phyloP scores from a whole-genome alignment of 1,284 basidiomycete species.

The Salmacisia buchloeana region DNA sequence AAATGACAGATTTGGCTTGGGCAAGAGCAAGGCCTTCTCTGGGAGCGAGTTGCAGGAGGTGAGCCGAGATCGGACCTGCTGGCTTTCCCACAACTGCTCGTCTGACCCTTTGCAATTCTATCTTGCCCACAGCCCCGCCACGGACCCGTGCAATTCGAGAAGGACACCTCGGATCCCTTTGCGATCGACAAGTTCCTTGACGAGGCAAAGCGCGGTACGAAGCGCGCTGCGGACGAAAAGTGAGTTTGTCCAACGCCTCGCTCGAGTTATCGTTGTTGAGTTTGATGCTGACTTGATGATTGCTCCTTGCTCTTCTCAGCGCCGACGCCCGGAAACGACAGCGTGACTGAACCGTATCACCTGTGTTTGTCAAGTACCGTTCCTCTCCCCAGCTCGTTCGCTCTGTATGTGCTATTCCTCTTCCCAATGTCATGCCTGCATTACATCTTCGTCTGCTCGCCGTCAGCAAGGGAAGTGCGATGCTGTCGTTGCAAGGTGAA shows the following conservation, averaged over 20 bases:
- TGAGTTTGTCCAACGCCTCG: neutral
- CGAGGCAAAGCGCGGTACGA: slow-evolving; percentile 87
- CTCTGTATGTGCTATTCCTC: neutral
- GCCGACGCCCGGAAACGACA: slow-evolving; percentile 2
- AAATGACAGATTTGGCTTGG: slow-evolving; percentile 90
- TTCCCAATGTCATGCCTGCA: no score
- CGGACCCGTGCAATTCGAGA: slow-evolving; percentile 98
- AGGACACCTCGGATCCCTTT: slow-evolving; percentile 93
- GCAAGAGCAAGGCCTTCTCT: slow-evolving; percentile 74
- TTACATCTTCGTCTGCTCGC: no score
- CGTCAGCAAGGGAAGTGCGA: no score
- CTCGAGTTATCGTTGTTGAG: neutral
- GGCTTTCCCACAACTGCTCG: neutral
- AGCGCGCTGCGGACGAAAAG: slow-evolving; percentile 51
- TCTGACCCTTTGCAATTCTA: neutral
- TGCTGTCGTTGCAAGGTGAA: no score
- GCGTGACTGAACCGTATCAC: neutral
- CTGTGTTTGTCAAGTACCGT: neutral
- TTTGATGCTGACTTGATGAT: neutral
- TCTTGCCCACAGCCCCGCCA: slow-evolving; percentile 50
- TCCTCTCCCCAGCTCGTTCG: neutral
- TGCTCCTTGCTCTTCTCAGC: neutral
- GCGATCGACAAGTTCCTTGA: slow-evolving; percentile 95
- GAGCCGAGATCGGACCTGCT: no score
- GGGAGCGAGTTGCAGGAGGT: slow-evolving; percentile 76